Evolutionary conservation across 164 flowering plant species (phyloP).

Genomic region (Dillenia turbinata): DNA sequence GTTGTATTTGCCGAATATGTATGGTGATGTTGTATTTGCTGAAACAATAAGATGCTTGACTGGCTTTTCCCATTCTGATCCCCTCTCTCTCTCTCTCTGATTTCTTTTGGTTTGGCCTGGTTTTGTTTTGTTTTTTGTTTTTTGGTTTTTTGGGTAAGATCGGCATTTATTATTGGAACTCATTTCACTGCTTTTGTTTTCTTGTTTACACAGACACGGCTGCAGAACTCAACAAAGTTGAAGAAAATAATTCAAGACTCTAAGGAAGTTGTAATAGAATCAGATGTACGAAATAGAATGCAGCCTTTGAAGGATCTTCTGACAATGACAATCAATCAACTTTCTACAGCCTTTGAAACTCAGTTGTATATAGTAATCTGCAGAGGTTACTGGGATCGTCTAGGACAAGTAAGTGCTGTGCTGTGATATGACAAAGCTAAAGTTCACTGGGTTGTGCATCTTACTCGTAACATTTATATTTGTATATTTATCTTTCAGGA

Average conservation of each 20-base stretch:
- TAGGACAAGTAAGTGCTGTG: conserved; percentile 23
- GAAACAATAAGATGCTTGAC: too few relatives aligned
- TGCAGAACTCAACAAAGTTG: conserved; percentile 19
- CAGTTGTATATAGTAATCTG: conserved; percentile 19
- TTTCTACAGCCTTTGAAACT: conserved; percentile 20
- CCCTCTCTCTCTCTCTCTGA: too few relatives aligned
- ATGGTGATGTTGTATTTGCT: too few relatives aligned
- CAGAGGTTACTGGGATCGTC: conserved; percentile 32
- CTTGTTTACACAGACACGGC: conserved; percentile 18
- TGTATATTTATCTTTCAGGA: conserved; percentile 21
- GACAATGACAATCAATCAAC: conserved; percentile 17
- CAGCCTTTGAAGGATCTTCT: conserved; percentile 28
- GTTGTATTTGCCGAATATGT: too few relatives aligned
- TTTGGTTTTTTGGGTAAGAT: too few relatives aligned
- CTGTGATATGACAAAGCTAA: too few relatives aligned
- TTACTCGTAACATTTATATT: background rate
- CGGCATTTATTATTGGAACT: too few relatives aligned
- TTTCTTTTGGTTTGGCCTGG: too few relatives aligned
- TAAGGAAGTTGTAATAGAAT: conserved; percentile 19
- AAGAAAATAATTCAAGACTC: conserved; percentile 26
- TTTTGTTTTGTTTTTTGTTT: too few relatives aligned
- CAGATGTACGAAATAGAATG: conserved; percentile 22
- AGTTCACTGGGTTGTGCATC: too few relatives aligned
- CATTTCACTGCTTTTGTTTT: background rate
- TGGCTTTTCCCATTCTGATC: too few relatives aligned